These are phyloP conservation scores for Mucor saturninus DNA, from an alignment of 371 early-diverging fungal genomes.

Conservation along the genomic window DNA sequence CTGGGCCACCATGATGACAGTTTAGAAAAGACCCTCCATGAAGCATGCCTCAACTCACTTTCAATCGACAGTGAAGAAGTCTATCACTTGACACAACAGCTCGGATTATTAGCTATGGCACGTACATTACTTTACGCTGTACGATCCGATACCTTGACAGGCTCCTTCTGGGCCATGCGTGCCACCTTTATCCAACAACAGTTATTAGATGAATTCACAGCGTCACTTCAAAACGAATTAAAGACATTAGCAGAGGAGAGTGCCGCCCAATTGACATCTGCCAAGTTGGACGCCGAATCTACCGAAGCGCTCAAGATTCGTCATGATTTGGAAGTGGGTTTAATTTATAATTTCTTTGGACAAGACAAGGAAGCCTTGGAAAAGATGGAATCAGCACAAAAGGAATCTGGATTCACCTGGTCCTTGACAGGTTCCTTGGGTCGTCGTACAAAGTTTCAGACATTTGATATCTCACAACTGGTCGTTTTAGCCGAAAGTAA, in stretches of 20 bases:
- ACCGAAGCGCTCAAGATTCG: constrained; percentile 59
- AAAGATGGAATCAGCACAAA: constrained; percentile 74
- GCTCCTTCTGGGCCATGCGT: constrained; percentile 81
- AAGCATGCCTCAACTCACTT: constrained; percentile 49
- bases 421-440: constrained; percentile 88
- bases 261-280: constrained; percentile 14
- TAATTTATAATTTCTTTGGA: constrained; percentile 78
- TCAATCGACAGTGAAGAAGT: constrained; percentile 85
- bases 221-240: constrained; percentile 62
- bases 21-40: constrained; percentile 34
- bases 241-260: constrained; percentile 41
- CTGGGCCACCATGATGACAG: constrained; percentile 17
- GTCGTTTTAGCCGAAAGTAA: constrained; percentile 87
- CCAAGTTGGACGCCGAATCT: constrained; percentile 12
- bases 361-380: constrained; percentile 74
- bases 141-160: constrained; percentile 32
- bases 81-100: constrained; percentile 76
- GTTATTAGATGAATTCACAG: constrained; percentile 84
- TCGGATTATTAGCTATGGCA: constrained; percentile 73
- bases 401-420: constrained; percentile 81
- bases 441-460: constrained; percentile 92
- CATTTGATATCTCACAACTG: constrained; percentile 84
- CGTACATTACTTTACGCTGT: constrained; percentile 61
- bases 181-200: constrained; percentile 80
- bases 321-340: constrained; percentile 76